A percentile compares a stretch with the other conserved stretches of the same genome.
Conservation (phyloP, 2,329 filamentous ascomycete species). For the Thelonectria blattea region DNA sequence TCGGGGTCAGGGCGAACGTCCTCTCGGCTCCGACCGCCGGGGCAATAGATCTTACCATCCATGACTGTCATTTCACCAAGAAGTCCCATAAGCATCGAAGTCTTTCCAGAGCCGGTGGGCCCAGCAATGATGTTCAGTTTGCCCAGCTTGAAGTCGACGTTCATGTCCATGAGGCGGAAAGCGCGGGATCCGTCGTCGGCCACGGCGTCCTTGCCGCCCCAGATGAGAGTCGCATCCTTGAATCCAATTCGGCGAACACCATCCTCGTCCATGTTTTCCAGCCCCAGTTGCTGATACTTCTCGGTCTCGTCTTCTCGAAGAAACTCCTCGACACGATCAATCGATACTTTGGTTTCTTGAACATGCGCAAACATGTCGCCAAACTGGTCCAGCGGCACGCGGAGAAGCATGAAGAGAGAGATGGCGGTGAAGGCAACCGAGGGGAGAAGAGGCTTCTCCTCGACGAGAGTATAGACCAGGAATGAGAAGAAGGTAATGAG, state of each 20-base stretch:
- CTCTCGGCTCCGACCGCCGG: slow-evolving; percentile 84
- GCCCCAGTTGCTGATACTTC: slow-evolving; percentile 85
- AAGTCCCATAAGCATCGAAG: slow-evolving; percentile 92
- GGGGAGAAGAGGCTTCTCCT: slow-evolving; percentile 86
- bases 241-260: slow-evolving; percentile 83
- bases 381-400: slow-evolving; percentile 91
- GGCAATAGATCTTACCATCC: slow-evolving; percentile 80
- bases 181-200: slow-evolving; percentile 71
- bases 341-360: slow-evolving; percentile 94
- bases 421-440: slow-evolving; percentile 96
- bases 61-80: slow-evolving; percentile 94
- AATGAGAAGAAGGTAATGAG: slow-evolving; percentile 97
- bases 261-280: slow-evolving; percentile 70
- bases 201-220: slow-evolving; percentile 74
- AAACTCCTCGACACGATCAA: slow-evolving; percentile 96
- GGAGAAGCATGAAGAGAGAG: slow-evolving; percentile 91
- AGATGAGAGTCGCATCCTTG: slow-evolving; percentile 83
- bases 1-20: slow-evolving; percentile 81
- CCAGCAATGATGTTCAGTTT: slow-evolving; percentile 92
- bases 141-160: slow-evolving; percentile 83
- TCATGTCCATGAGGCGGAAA: slow-evolving; percentile 82
- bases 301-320: slow-evolving; percentile 92
- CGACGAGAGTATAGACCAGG: slow-evolving; percentile 87
- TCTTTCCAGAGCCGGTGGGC: slow-evolving; percentile 93
- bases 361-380: slow-evolving; percentile 99